Conservation (phyloP, 176 grass and related monocot species). For the Avena eriantha region DNA sequence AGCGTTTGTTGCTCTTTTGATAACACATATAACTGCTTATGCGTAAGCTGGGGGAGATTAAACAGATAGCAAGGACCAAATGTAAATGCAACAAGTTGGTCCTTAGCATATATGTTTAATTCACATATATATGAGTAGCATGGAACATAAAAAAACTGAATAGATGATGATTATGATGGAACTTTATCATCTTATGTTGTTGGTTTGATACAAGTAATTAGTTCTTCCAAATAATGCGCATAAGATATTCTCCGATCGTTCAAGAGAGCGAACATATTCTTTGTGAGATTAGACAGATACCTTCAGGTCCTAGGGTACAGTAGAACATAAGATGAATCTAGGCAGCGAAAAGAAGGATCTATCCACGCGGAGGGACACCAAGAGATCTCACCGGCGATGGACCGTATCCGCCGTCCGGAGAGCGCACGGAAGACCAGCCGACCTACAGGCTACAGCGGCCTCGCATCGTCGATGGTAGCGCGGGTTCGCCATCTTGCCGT, state of each 20-base stretch:
- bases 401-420: neutral
- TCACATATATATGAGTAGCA: slow-evolving; percentile 40
- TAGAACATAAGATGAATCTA: neutral
- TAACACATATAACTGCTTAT: slow-evolving; percentile 51
- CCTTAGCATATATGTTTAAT: slow-evolving; percentile 46
- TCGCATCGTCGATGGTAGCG: neutral
- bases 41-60: slow-evolving; percentile 34
- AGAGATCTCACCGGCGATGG: slow-evolving; percentile 48
- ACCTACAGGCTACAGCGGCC: neutral
- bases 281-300: neutral
- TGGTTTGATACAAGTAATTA: neutral
- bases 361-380: neutral
- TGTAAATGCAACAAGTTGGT: slow-evolving; percentile 57
- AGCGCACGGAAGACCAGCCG: neutral
- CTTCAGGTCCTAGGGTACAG: neutral
- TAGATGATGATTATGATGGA: slow-evolving; percentile 49
- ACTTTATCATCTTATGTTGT: neutral
- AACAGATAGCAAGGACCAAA: slow-evolving; percentile 51
- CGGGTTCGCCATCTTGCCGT: slow-evolving; percentile 30
- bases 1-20: slow-evolving; percentile 50
- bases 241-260: neutral
- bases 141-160: slow-evolving; percentile 33
- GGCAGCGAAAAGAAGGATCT: neutral
- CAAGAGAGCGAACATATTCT: neutral
- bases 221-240: neutral